These are phyloP conservation scores for Lasiosphaeria hispida DNA, from an alignment of 495 filamentous ascomycete genomes.

Conservation along the genomic window DNA sequence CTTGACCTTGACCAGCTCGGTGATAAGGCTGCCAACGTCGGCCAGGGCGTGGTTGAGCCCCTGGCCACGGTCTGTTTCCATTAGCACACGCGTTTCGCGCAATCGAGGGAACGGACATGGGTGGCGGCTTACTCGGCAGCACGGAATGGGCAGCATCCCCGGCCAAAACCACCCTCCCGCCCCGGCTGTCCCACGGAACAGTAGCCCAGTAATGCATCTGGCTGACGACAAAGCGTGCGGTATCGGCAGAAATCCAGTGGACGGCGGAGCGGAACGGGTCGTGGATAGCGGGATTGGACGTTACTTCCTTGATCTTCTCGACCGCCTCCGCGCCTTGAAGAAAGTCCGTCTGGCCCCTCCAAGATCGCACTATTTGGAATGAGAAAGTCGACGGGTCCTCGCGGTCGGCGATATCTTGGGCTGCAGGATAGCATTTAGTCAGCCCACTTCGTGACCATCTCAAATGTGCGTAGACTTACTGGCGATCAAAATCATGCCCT, in stretches of 20 bases:
- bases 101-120: neutral
- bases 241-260: constrained; percentile 35
- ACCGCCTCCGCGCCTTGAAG: constrained; percentile 4
- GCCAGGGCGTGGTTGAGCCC: constrained; percentile 48
- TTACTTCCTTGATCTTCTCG: neutral
- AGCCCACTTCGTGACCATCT: neutral
- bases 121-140: constrained; percentile 29
- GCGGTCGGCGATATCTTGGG: neutral
- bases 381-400: constrained; percentile 2
- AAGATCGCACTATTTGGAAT: constrained; percentile 6
- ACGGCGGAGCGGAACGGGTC: constrained; percentile 37
- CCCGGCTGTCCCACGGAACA: constrained; percentile 46
- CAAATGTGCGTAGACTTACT: neutral
- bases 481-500: neutral
- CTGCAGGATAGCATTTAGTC: neutral
- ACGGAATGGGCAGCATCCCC: constrained; percentile 61
- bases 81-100: neutral
- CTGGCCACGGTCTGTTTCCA: constrained; percentile 47
- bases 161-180: constrained; percentile 48
- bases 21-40: constrained; percentile 41
- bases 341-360: neutral
- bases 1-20: constrained; percentile 27
- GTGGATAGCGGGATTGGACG: neutral
- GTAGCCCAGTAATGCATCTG: constrained; percentile 34
- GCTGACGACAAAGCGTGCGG: constrained; percentile 4